A percentile compares a stretch with the other conserved stretches of the same genome.
These are phyloP conservation scores for Trypanosoma congolense DNA, from an alignment of 208 protist genomes.

Conservation along the genomic window DNA sequence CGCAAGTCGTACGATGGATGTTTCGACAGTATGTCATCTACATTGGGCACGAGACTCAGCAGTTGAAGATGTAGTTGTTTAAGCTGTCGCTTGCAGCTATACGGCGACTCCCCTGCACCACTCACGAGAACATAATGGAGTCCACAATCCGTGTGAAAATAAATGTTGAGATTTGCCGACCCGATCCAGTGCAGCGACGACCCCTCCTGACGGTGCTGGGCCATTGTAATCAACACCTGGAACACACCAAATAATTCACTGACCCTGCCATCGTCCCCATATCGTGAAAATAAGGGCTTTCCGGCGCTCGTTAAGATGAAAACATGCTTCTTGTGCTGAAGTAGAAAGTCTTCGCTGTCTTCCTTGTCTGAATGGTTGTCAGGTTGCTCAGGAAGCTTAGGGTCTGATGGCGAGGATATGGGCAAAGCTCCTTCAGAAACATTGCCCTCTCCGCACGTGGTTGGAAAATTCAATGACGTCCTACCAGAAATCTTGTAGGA, in stretches of 20 bases:
- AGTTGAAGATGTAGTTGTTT: conserved; percentile 47
- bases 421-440: no score
- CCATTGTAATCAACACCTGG: conserved; percentile 57
- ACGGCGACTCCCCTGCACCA: conserved; percentile 21
- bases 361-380: not conserved
- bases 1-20: conserved; percentile 55
- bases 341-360: conserved; percentile 22
- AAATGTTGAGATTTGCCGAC: conserved; percentile 27
- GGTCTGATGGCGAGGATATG: no score
- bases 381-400: no score
- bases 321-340: conserved; percentile 55
- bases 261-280: conserved; percentile 45
- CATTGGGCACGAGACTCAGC: conserved; percentile 49
- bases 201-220: not conserved
- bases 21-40: conserved; percentile 36
- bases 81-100: conserved; percentile 40
- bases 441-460: no score
- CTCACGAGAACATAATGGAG: conserved; percentile 52
- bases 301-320: conserved; percentile 84
- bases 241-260: conserved; percentile 67
- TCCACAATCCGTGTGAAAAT: conserved; percentile 46
- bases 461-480: no score
- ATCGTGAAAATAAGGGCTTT: conserved; percentile 79
- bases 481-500: no score
- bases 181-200: conserved; percentile 8